phyloP scores from a whole-genome alignment of 345 rosid genomes.

The Pistacia vera region DNA sequence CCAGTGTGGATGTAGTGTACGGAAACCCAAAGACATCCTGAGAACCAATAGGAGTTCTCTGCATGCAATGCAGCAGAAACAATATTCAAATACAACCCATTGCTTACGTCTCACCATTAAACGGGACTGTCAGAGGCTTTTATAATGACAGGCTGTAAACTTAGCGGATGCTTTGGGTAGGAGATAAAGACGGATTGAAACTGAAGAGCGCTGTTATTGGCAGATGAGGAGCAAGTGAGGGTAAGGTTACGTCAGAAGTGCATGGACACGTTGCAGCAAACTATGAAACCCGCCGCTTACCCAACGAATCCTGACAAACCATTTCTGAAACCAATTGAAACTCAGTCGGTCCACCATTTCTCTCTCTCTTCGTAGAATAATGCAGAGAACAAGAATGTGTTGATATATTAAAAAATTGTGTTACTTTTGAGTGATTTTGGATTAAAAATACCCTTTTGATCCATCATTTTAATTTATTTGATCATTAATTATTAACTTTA shows the following conservation, averaged over 20 bases:
- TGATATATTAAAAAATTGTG: too few relatives aligned
- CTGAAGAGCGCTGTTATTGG: constrained; percentile 31
- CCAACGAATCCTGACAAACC: constrained; percentile 30
- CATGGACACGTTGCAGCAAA: constrained; percentile 24
- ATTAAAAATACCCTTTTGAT: not conserved
- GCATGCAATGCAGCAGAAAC: not conserved
- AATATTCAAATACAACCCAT: not conserved
- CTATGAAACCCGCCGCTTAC: constrained; percentile 25
- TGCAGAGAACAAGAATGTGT: not conserved
- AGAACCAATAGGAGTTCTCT: not conserved
- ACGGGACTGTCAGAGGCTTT: not conserved
- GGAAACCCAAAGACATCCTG: not conserved
- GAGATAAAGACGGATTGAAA: constrained; percentile 17
- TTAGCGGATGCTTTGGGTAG: not conserved
- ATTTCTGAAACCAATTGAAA: not conserved
- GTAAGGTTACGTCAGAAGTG: constrained; percentile 26
- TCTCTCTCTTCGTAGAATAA: not conserved
- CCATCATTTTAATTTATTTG: not conserved
- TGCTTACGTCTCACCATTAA: not conserved
- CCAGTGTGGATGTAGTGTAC: not conserved
- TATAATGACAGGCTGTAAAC: not conserved
- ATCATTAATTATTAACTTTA: not conserved
- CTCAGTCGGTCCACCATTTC: constrained; percentile 7
- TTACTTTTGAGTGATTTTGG: not conserved
- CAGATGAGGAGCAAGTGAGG: not conserved